Evolutionary conservation across 2,329 filamentous ascomycete species (phyloP).

Genomic region (Neofusicoccum sp.): DNA sequence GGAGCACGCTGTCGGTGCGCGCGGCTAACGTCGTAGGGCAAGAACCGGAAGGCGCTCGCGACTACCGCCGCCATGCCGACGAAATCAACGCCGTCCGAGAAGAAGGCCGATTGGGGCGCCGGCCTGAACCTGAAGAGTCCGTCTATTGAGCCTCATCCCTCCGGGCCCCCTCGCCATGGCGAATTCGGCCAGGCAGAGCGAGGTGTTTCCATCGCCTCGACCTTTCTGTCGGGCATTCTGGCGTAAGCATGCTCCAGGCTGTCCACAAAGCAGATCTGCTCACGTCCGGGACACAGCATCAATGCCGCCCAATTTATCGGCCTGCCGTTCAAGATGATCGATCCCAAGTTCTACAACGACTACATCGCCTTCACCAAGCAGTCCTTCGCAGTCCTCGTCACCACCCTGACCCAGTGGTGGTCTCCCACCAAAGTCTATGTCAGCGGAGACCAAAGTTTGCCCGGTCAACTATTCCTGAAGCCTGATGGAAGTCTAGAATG

Average conservation of each 20-base stretch:
- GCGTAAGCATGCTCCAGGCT: slow-evolving; percentile 34
- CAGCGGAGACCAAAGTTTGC: slow-evolving; percentile 78
- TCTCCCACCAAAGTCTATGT: slow-evolving; percentile 79
- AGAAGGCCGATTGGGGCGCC: slow-evolving; percentile 39
- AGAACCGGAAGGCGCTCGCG: too few relatives aligned
- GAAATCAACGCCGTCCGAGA: slow-evolving; percentile 21
- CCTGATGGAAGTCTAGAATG: slow-evolving; percentile 73
- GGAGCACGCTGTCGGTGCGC: background rate
- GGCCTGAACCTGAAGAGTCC: slow-evolving; percentile 45
- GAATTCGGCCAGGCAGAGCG: slow-evolving; percentile 49
- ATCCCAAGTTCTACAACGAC: slow-evolving; percentile 75
- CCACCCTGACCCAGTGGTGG: slow-evolving; percentile 82
- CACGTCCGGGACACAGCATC: slow-evolving; percentile 35
- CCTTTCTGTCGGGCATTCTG: slow-evolving; percentile 50
- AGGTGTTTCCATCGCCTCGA: slow-evolving; percentile 50
- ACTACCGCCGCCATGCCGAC: background rate
- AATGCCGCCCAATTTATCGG: slow-evolving; percentile 73
- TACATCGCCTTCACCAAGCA: slow-evolving; percentile 88
- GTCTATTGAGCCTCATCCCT: slow-evolving; percentile 41
- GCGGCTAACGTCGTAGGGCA: background rate
- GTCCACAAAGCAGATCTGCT: background rate
- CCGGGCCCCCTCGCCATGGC: slow-evolving; percentile 47
- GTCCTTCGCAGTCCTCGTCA: slow-evolving; percentile 74
- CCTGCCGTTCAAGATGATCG: slow-evolving; percentile 70
- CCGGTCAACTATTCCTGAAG: slow-evolving; percentile 68